phyloP scores from a whole-genome alignment of 139 green algal species.

The Protoeuglena noctilucae region DNA sequence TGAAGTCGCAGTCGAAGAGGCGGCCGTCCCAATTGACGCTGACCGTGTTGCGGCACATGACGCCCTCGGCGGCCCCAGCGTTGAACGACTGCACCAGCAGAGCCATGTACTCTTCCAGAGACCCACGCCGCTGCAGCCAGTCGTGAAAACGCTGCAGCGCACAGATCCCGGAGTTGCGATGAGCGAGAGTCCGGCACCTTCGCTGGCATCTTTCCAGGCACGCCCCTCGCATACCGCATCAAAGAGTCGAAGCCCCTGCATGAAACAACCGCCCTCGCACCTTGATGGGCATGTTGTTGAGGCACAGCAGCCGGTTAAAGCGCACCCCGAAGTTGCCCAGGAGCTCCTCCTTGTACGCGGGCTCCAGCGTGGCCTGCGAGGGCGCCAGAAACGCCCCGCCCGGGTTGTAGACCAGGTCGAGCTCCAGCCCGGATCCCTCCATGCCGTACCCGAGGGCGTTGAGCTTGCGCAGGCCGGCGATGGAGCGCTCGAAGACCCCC shows the following conservation, averaged over 20 bases:
- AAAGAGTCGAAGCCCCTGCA: too few species aligned
- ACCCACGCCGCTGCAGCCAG: slow-evolving; percentile 1
- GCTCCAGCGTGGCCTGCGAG: slow-evolving; percentile 25
- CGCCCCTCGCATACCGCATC: slow-evolving; percentile 74
- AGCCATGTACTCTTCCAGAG: slow-evolving; percentile 77
- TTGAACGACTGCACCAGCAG: slow-evolving; percentile 80
- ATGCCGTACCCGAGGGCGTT: slow-evolving; percentile 73
- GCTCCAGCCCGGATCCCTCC: slow-evolving; percentile 34
- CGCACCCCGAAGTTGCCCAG: slow-evolving; percentile 51
- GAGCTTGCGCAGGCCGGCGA: slow-evolving; percentile 51
- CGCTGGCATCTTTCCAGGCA: slow-evolving; percentile 18
- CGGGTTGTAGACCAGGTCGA: slow-evolving; percentile 97
- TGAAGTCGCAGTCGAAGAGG: slow-evolving; percentile 97
- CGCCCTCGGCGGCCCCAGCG: slow-evolving; percentile 30
- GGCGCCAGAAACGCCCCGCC: slow-evolving; percentile 52
- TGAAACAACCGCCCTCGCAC: too few species aligned
- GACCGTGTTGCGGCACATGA: slow-evolving; percentile 67
- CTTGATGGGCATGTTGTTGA: slow-evolving; percentile 99
- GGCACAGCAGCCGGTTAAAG: slow-evolving; percentile 71
- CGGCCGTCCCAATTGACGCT: slow-evolving; percentile 75
- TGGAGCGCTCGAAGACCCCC: slow-evolving; percentile 82
- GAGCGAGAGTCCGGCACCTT: background rate
- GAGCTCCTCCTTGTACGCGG: slow-evolving; percentile 35
- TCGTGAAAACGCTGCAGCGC: background rate
- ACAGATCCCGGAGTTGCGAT: too few species aligned